Evolutionary conservation across 306 rosid genomes (phyloP).

Genomic region (Prunus mume): DNA sequence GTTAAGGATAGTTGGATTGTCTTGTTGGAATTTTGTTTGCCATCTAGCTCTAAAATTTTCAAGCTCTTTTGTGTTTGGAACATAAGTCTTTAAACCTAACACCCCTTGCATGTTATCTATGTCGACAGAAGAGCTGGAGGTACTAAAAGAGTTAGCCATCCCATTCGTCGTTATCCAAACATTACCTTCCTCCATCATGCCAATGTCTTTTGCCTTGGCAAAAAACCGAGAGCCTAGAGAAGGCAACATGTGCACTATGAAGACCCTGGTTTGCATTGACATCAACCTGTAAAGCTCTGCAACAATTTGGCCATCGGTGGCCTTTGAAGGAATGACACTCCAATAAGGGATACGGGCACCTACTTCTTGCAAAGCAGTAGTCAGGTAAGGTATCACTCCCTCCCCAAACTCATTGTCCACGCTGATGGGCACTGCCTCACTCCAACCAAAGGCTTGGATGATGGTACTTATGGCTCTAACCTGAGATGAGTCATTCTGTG

Average conservation of each 20-base stretch:
- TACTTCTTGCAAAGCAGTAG: constrained; percentile 36
- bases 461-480: constrained; percentile 34
- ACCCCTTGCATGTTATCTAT: constrained; percentile 52
- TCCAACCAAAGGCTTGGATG: constrained; percentile 49
- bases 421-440: constrained; percentile 43
- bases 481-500: constrained; percentile 45
- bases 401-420: constrained; percentile 41
- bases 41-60: constrained; percentile 37
- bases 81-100: constrained; percentile 43
- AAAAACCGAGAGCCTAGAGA: constrained; percentile 37
- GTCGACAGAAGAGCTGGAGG: constrained; percentile 12
- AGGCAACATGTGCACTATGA: constrained; percentile 47
- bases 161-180: constrained; percentile 55
- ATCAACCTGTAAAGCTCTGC: constrained; percentile 44
- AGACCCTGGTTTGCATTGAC: constrained; percentile 50
- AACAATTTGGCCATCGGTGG: constrained; percentile 32
- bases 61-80: constrained; percentile 30
- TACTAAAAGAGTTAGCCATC: constrained; percentile 19
- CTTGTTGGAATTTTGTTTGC: constrained; percentile 36
- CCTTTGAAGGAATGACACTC: constrained; percentile 28
- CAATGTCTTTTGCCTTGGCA: constrained; percentile 35
- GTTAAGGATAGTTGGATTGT: constrained; percentile 31
- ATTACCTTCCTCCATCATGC: constrained; percentile 50
- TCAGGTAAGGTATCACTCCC: constrained; percentile 43
- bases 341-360: constrained; percentile 33